A percentile compares a stretch with the other conserved stretches of the same genome.
phyloP scores from a whole-genome alignment of 208 protist species.

The Leishmania braziliensis region DNA sequence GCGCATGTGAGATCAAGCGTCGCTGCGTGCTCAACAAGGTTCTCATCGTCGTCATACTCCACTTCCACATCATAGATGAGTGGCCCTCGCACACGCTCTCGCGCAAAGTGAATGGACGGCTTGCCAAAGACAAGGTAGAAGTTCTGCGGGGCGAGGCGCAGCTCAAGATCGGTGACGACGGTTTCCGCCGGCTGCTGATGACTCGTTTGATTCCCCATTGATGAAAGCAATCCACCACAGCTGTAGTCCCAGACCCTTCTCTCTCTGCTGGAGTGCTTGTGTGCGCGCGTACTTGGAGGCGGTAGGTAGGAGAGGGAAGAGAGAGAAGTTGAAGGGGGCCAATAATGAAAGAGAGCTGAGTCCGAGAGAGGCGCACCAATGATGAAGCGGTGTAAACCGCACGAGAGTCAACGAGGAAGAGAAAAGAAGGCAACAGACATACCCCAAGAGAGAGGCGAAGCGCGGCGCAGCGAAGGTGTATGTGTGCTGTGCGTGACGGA shows the following conservation, averaged over 20 bases:
- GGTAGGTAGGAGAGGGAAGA: neutral
- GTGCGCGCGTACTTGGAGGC: neutral
- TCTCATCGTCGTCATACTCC: conserved; percentile 47
- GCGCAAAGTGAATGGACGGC: conserved; percentile 55
- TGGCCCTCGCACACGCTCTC: conserved; percentile 41
- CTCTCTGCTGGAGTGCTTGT: neutral
- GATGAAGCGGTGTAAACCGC: neutral
- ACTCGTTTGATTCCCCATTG: conserved; percentile 23
- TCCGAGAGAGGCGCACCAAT: neutral
- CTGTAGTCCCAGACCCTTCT: neutral
- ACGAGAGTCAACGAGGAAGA: neutral
- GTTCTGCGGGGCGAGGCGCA: conserved; percentile 36
- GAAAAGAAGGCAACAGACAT: neutral
- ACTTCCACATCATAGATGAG: conserved; percentile 64
- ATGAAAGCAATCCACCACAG: neutral
- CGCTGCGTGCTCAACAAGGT: conserved; percentile 47
- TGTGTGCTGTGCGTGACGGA: neutral
- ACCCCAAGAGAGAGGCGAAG: neutral
- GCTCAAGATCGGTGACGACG: conserved; percentile 21
- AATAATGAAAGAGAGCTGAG: neutral
- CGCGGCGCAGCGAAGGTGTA: neutral
- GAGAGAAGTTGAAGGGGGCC: neutral
- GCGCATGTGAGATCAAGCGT: conserved; percentile 42
- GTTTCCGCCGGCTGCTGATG: neutral
- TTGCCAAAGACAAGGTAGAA: conserved; percentile 71